Evolutionary conservation across 2,329 filamentous ascomycete genomes (phyloP).

Genomic region (Botrytis fabae): DNA sequence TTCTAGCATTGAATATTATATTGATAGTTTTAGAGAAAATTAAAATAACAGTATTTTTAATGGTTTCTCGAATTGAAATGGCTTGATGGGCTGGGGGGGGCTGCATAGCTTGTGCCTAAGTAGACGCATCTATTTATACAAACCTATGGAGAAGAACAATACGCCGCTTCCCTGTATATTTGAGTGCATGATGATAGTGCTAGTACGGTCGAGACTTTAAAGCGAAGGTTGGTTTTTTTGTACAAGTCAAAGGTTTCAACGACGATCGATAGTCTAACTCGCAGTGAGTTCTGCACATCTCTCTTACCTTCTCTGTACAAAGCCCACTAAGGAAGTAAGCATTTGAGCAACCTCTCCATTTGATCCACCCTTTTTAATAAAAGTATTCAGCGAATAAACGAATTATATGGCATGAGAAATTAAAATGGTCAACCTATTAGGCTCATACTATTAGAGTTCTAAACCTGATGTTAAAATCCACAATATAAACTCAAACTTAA

Average conservation of each 20-base stretch:
- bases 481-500: background rate
- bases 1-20: no score
- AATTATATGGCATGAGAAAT: background rate
- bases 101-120: no score
- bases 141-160: background rate
- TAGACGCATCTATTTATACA: no score
- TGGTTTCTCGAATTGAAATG: no score
- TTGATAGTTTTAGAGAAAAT: no score
- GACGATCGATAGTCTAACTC: background rate
- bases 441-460: background rate
- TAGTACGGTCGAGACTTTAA: background rate
- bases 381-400: background rate
- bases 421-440: background rate
- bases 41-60: no score
- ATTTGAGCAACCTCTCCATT: background rate
- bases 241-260: background rate
- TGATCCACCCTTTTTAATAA: background rate
- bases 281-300: background rate
- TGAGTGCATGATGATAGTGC: background rate
- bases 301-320: background rate
- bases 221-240: background rate
- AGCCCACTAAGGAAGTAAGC: background rate
- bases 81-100: no score
- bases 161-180: accelerated
- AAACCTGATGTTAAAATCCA: background rate